These are phyloP conservation scores for Cryptosporidium ubiquitum DNA, from an alignment of 169 alveolate species.

Conservation along the genomic window DNA sequence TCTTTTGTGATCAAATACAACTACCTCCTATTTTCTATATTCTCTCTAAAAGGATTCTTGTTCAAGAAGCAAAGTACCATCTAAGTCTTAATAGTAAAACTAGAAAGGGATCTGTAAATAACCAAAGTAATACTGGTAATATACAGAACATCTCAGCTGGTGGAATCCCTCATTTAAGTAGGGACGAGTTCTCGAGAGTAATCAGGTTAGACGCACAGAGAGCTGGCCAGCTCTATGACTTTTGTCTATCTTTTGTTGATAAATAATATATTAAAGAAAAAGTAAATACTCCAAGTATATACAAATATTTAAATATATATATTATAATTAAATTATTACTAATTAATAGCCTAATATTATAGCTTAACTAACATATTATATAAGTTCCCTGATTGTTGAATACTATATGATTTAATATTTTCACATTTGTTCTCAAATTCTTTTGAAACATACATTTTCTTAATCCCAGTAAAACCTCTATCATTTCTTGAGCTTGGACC, in stretches of 20 bases:
- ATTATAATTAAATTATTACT: conserved; percentile 28
- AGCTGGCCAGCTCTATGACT: conserved; percentile 80
- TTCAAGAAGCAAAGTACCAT: conserved; percentile 75
- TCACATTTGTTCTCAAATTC: conserved; percentile 25
- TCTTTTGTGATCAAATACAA: conserved; percentile 79
- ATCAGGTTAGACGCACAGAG: conserved; percentile 78
- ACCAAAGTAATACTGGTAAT: not conserved
- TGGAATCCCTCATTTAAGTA: conserved; percentile 26
- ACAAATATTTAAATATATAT: not conserved
- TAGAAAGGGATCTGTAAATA: not conserved
- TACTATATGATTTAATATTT: conserved; percentile 33
- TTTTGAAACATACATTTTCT: not conserved
- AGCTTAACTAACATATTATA: conserved; percentile 23
- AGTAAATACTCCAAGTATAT: not conserved
- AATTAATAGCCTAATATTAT: not conserved
- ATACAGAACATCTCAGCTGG: conserved; percentile 15
- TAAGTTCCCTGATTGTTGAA: conserved; percentile 43
- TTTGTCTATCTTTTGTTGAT: conserved; percentile 77
- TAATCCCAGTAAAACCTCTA: not conserved
- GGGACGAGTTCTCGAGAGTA: conserved; percentile 77
- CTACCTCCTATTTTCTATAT: conserved; percentile 79
- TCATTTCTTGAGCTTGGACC: conserved; percentile 18
- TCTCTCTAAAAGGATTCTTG: conserved; percentile 76
- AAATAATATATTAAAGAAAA: not conserved
- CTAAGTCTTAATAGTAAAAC: not conserved